A percentile compares a stretch with the other conserved stretches of the same genome.
These are phyloP conservation scores for Melanopsichium pennsylvanicum DNA, from an alignment of 1,284 basidiomycete genomes.

Conservation along the genomic window DNA sequence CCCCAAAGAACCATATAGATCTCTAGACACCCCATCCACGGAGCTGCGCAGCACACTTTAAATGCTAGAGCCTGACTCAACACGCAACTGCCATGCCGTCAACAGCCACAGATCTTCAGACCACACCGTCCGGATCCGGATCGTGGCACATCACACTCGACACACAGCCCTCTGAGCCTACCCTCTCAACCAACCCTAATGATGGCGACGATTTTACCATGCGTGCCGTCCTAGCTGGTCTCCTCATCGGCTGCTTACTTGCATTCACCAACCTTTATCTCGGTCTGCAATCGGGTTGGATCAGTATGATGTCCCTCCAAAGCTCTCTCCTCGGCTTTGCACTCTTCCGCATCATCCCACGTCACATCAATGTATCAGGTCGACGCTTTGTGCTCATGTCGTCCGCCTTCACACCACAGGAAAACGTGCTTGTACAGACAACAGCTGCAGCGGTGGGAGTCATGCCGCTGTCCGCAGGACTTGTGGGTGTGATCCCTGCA, in stretches of 20 bases:
- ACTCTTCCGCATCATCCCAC: constrained; percentile 74
- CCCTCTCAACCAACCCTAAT: not conserved
- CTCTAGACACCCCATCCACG: too few relatives aligned
- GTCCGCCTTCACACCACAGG: constrained; percentile 79
- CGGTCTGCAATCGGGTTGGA: constrained; percentile 80
- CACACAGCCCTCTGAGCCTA: not conserved
- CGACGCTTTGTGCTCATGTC: constrained; percentile 28
- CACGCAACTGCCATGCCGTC: constrained; percentile 5
- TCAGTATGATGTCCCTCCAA: constrained; percentile 91
- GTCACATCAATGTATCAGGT: constrained; percentile 25
- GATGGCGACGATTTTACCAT: constrained; percentile 35
- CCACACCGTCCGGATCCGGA: constrained; percentile 1
- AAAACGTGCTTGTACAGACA: constrained; percentile 89
- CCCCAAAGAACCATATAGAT: too few relatives aligned
- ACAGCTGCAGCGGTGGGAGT: constrained; percentile 81
- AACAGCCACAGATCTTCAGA: not conserved
- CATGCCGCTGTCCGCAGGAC: constrained; percentile 88
- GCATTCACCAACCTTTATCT: constrained; percentile 81
- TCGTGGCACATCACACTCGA: not conserved
- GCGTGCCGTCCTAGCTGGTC: constrained; percentile 71
- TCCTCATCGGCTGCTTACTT: constrained; percentile 76
- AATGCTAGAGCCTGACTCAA: too few relatives aligned
- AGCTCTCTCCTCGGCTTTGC: constrained; percentile 90
- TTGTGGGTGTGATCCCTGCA: constrained; percentile 93
- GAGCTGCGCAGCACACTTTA: too few relatives aligned